Evolutionary conservation across 495 filamentous ascomycete genomes (phyloP).

Genomic region (Physcia stellaris): DNA sequence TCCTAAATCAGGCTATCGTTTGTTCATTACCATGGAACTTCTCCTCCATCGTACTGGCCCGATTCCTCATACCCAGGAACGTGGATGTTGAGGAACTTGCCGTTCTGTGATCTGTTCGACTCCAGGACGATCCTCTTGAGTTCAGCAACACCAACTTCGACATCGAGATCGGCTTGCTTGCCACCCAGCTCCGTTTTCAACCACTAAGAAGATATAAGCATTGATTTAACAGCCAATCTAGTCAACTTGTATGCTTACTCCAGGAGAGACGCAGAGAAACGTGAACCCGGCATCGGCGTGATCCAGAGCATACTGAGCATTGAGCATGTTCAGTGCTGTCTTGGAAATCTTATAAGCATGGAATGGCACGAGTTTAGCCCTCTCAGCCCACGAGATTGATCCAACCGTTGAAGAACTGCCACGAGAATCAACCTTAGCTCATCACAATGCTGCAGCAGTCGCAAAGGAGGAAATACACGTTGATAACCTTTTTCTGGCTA

Average conservation of each 20-base stretch:
- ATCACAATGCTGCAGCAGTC: neutral
- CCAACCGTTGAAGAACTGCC: slow-evolving; percentile 22
- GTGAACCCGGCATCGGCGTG: slow-evolving; percentile 21
- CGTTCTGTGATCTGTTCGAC: slow-evolving; percentile 24
- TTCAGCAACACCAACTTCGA: slow-evolving; percentile 29
- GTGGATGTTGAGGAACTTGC: slow-evolving; percentile 31
- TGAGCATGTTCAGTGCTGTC: slow-evolving; percentile 27
- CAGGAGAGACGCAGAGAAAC: slow-evolving; percentile 25
- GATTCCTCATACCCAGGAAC: slow-evolving; percentile 30
- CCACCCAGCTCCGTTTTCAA: slow-evolving; percentile 35
- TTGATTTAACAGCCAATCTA: slow-evolving; percentile 1
- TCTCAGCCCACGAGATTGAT: slow-evolving; percentile 15
- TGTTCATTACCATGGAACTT: slow-evolving; percentile 23
- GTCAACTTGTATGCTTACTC: slow-evolving; percentile 18
- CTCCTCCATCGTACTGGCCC: slow-evolving; percentile 26
- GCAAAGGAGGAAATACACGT: slow-evolving; percentile 17
- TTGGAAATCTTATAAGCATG: slow-evolving; percentile 32
- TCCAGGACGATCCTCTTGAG: slow-evolving; percentile 30
- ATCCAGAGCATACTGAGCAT: slow-evolving; percentile 21
- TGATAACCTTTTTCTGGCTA: slow-evolving; percentile 29
- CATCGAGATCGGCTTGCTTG: slow-evolving; percentile 27
- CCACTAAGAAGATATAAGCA: slow-evolving; percentile 24
- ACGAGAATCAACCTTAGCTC: neutral
- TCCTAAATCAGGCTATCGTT: neutral
- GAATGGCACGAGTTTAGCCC: slow-evolving; percentile 9